Base-by-base conservation (phyloP, 352 stramenopile species). In the Globisporangium acanthophoron region DNA sequence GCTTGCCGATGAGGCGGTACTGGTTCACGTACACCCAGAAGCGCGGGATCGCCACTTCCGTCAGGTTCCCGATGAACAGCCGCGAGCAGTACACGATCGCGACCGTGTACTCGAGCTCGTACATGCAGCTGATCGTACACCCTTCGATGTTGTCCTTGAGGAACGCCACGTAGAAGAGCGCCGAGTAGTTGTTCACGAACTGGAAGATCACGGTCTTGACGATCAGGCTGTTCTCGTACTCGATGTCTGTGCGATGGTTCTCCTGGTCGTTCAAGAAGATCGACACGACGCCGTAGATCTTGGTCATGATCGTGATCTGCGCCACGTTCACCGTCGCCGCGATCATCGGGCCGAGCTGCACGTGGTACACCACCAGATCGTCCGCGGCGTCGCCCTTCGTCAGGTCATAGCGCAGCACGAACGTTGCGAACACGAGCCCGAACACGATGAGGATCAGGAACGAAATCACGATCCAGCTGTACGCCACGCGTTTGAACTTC, bases 131-230 rank as follows among this genome's bases (percentile, higher is more conserved):
- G 41, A 80, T 57, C 39, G 78, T 65, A 52, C 84, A 88, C 1
- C 72, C 78, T 67, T 90, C 77, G 24, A 95, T 74, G 24, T 69
- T 82, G 48, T 86, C 67, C 62, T 98, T 96, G 52, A 97, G 76
- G 64, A 98, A 96, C 35, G 92, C 91, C 18, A 98, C 78, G 70
- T 98, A 98, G 67, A 98, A 97, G 45, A 98, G 67, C 53, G 81
- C 83, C n/a, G 96, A 76, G 73, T 97, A 98, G 62, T 96, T 96
- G 78, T 98, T 96, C 65, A 98, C 96, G 44, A 96, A 96, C 76
- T 98, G 92, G 69, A 98, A 98, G 49, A 97, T 84, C 56, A 98
- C 88, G 59, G 90, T 92, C 76, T 98, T 98, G 57, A 97, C 64
- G 58, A 97, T 97, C 44, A 98, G 62, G 66, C 85, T 96, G 71